Conservation (phyloP, 78 protist species). For the Mantamonas sphyraenae region DNA sequence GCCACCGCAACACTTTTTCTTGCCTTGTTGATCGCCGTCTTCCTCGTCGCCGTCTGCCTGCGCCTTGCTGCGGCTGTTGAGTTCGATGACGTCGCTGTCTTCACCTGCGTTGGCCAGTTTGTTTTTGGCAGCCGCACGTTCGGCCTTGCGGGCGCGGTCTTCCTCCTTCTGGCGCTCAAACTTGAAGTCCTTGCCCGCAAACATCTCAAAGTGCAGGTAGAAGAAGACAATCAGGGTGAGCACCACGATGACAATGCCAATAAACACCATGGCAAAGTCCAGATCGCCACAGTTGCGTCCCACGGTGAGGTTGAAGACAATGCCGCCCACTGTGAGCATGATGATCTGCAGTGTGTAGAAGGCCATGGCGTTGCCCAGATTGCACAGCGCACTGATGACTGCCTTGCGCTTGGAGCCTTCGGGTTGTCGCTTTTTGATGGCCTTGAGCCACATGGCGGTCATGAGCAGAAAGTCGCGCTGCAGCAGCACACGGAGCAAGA, state of each 20-base stretch:
- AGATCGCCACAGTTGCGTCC: background rate
- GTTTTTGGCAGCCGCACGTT: too few relatives aligned
- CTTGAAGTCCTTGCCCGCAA: too few relatives aligned
- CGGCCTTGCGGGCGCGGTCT: too few relatives aligned
- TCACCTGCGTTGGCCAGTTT: too few relatives aligned
- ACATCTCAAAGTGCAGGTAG: background rate
- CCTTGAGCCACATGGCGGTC: background rate
- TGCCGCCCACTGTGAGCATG: background rate
- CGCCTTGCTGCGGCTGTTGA: too few relatives aligned
- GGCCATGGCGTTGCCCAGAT: background rate
- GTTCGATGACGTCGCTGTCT: too few relatives aligned
- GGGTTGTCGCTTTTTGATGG: background rate
- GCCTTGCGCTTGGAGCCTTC: background rate
- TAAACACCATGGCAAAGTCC: background rate
- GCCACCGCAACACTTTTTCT: too few relatives aligned
- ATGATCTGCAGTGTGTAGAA: background rate
- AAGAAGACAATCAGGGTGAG: background rate
- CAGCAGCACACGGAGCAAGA: background rate
- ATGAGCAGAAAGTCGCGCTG: background rate
- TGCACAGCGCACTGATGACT: background rate
- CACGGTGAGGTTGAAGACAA: background rate
- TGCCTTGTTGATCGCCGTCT: too few relatives aligned
- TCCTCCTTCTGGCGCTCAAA: too few relatives aligned
- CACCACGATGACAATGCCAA: background rate
- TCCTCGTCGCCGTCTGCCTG: too few relatives aligned